Conservation (phyloP, 306 rosid species). For the Cicer chorassanicum region DNA sequence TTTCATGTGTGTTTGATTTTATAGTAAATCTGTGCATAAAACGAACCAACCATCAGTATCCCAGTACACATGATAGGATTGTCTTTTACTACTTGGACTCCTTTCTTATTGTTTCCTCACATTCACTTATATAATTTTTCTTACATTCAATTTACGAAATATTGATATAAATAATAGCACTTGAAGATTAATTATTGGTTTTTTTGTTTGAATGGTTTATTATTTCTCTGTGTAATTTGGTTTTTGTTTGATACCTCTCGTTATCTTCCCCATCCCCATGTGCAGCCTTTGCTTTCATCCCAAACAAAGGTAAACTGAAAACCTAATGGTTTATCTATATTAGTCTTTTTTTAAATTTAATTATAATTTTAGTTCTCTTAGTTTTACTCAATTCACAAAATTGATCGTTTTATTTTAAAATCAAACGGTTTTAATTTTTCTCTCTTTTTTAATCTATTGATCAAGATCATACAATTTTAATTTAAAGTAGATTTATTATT, state of each 20-base stretch:
- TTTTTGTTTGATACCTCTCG: conserved; percentile 41
- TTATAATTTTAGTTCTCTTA: no score
- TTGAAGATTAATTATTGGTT: conserved; percentile 13
- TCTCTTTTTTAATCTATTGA: no score
- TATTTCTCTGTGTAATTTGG: conserved; percentile 38
- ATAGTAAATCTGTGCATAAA: conserved; percentile 41
- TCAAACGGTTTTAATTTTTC: no score
- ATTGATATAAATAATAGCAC: not conserved
- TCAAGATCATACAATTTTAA: no score
- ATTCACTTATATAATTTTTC: not conserved
- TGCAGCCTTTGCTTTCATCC: conserved; percentile 51
- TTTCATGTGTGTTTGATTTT: conserved; percentile 47
- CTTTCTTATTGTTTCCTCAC: conserved; percentile 21
- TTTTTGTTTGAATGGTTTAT: not conserved
- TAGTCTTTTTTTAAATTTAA: no score
- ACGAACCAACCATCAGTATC: conserved; percentile 46
- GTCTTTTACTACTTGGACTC: conserved; percentile 49
- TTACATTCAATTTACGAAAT: not conserved
- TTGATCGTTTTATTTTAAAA: no score
- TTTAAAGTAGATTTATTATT: no score
- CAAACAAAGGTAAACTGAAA: conserved; percentile 36
- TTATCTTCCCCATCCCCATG: conserved; percentile 54
- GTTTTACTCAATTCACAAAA: no score
- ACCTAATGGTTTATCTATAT: conserved; percentile 6
- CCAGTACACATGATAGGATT: conserved; percentile 15